Evolutionary conservation across 805 yeast genomes (phyloP).

Genomic region (Candida arabinofermentans): DNA sequence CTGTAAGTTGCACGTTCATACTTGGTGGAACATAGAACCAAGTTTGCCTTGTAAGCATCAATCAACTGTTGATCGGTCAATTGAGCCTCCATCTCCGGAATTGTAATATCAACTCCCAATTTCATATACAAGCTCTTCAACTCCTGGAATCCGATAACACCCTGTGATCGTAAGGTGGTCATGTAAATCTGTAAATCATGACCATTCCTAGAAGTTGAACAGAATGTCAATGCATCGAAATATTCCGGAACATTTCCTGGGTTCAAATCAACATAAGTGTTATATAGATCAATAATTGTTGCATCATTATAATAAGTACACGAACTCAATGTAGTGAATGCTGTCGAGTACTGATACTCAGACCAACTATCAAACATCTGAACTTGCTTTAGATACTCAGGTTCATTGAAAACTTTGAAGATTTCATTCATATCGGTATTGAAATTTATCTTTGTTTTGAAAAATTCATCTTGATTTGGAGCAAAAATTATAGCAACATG

Average conservation of each 20-base stretch:
- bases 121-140: conserved; percentile 24
- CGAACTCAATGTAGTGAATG: conserved; percentile 42
- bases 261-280: conserved; percentile 38
- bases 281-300: conserved; percentile 44
- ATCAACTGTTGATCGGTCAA: conserved; percentile 27
- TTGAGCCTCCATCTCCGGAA: conserved; percentile 14
- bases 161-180: conserved; percentile 45
- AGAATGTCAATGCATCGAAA: conserved; percentile 51
- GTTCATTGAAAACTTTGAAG: conserved; percentile 23
- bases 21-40: conserved; percentile 19
- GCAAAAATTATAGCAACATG: conserved; percentile 35
- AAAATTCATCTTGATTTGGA: conserved; percentile 17
- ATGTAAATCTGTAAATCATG: conserved; percentile 42
- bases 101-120: conserved; percentile 26
- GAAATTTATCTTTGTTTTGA: conserved; percentile 15
- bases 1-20: conserved; percentile 30
- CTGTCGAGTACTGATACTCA: conserved; percentile 17
- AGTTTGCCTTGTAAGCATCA: conserved; percentile 23
- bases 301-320: conserved; percentile 47
- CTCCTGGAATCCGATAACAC: conserved; percentile 49
- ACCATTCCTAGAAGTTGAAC: conserved; percentile 46
- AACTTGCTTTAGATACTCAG: conserved; percentile 19
- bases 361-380: conserved; percentile 24
- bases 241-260: conserved; percentile 44
- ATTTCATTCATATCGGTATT: conserved; percentile 18